Evolutionary conservation across 2,329 filamentous ascomycete genomes (phyloP).

Genomic region (Claviceps capensis): DNA sequence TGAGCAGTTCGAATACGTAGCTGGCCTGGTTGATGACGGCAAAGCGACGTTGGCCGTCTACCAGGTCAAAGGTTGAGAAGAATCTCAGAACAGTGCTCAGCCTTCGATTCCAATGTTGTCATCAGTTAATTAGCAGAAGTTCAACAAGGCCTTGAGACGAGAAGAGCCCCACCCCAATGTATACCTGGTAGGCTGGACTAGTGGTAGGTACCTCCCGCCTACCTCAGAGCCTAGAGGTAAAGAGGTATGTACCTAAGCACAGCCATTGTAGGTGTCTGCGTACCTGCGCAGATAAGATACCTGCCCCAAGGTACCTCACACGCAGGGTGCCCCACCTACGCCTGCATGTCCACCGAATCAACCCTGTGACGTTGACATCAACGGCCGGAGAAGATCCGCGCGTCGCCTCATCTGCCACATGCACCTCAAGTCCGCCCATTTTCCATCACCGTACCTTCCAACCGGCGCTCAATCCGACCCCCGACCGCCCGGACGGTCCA

Average conservation of each 20-base stretch:
- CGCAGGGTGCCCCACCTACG: too few species aligned
- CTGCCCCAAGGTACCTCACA: too few species aligned
- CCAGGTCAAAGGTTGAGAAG: not conserved
- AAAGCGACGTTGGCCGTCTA: not conserved
- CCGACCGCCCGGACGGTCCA: not conserved
- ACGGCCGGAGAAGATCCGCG: slow-evolving; percentile 17
- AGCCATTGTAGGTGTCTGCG: too few species aligned
- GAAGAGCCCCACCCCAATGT: too few species aligned
- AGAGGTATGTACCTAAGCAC: too few species aligned
- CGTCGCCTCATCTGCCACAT: slow-evolving; percentile 6
- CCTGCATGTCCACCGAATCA: not conserved
- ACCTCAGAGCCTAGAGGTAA: too few species aligned
- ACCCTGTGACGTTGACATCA: slow-evolving; percentile 2
- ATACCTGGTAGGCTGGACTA: too few species aligned
- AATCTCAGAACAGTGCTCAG: not conserved
- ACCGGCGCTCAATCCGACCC: not conserved
- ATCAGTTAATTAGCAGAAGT: not conserved
- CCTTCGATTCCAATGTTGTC: not conserved
- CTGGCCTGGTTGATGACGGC: not conserved
- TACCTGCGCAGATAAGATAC: too few species aligned
- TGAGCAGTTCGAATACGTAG: not conserved
- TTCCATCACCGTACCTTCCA: too few species aligned
- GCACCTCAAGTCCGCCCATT: not conserved
- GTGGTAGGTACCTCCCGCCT: too few species aligned
- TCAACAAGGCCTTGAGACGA: too few species aligned